Base-by-base conservation (phyloP, 495 filamentous ascomycete species). In the Penicillium canariense region DNA sequence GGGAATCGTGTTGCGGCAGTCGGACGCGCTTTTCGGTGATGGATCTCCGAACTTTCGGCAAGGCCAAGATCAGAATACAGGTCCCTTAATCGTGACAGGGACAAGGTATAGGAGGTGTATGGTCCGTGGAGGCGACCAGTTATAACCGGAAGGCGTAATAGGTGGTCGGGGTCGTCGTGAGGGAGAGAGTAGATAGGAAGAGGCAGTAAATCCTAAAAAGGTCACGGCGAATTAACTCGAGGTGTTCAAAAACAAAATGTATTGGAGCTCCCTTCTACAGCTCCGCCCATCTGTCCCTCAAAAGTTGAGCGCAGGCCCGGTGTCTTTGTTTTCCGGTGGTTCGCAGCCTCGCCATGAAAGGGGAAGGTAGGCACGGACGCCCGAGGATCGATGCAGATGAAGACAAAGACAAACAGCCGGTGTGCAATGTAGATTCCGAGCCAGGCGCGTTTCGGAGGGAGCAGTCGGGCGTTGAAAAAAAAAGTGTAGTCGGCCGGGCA, bases 91-190 rank as follows among this genome's bases (percentile, higher is more conserved):
- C 26, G 25, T 30, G 43, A 18, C 11, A 27, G 43, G 43, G 43
- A 46, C 2, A 30, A 30, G 12, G 14, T 30, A 11, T 23, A 23
- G 28, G 23, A n/a, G 25, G 17, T 25, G 15, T 43, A 38, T 25
- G 7, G 22, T 23, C 11, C 20, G 38, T 42, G 36, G n/a, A 8
- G 28, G 50, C 46, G 47, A 48, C 55, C 54, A 57, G 54, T 25
- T 60, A 51, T 34, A 52, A 47, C 27, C 51, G 47, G 56, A n/a
- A 52, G 48, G 49, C 43, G 52, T 46, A 48, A 45, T 49, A 17
- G 36, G 27, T 35, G 45, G 15, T 46, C 45, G 42, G 52, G 51
- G 15, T 50, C 28, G 49, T 53, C 43, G 59, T 42, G 31, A 50
- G 52, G 38, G 39, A 25, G 31, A 22, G 50, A 28, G 26, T 18